Evolutionary conservation across 371 early-diverging fungal species (phyloP).

Genomic region (Dichotomocladium elegans): DNA sequence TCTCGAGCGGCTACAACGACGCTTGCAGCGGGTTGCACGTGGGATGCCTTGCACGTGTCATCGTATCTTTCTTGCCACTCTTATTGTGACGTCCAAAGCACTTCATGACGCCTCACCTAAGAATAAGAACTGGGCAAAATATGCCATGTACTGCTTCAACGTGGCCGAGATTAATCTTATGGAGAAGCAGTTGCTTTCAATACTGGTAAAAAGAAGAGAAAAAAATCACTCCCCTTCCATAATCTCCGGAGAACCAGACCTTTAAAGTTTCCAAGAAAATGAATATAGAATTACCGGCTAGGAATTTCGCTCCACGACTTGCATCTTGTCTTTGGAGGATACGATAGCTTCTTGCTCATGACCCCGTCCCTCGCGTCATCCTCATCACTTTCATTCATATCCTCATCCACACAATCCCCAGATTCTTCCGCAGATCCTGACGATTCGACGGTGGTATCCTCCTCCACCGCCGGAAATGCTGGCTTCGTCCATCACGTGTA

Average conservation of each 20-base stretch:
- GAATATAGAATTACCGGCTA: conserved; percentile 8
- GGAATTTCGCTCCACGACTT: conserved; percentile 8
- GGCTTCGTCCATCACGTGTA: too few relatives aligned
- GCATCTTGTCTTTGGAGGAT: conserved; percentile 3
- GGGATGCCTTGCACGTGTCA: conserved; percentile 79
- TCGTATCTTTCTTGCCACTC: conserved; percentile 71
- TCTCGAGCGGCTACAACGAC: conserved; percentile 48
- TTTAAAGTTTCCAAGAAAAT: not conserved
- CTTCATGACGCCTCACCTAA: conserved; percentile 73
- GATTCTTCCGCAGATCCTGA: not conserved
- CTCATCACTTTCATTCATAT: not conserved
- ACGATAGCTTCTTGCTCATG: not conserved
- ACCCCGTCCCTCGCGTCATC: not conserved
- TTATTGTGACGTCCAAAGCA: conserved; percentile 68
- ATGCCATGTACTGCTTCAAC: conserved; percentile 57
- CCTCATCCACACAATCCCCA: not conserved
- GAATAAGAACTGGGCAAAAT: conserved; percentile 74
- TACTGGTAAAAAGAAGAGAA: conserved; percentile 40
- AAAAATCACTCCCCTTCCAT: not conserved
- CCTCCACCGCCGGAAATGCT: too few relatives aligned
- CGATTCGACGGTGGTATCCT: too few relatives aligned
- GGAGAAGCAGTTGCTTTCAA: conserved; percentile 74
- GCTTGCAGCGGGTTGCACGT: conserved; percentile 50
- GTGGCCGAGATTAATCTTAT: conserved; percentile 75
- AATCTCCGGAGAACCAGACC: not conserved